phyloP scores from a whole-genome alignment of 306 rosid genomes.

The Spatholobus suberectus region DNA sequence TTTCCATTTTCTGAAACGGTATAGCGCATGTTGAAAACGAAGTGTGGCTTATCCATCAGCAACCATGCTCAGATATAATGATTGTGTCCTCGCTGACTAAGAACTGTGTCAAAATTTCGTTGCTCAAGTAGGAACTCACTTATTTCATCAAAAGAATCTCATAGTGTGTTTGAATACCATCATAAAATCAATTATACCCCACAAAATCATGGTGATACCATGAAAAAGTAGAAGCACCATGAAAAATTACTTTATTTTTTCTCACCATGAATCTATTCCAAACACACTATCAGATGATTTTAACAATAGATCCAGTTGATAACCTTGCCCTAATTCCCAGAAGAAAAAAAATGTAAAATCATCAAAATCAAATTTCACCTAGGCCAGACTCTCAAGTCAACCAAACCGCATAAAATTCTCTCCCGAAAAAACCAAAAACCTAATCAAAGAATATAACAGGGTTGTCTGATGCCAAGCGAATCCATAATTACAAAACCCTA shows the following conservation, averaged over 20 bases:
- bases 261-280: too few relatives aligned
- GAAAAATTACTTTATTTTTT: too few relatives aligned
- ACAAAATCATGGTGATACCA: too few relatives aligned
- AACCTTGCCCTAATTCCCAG: conserved; percentile 37
- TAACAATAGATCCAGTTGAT: conserved; percentile 40
- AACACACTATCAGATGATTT: too few relatives aligned
- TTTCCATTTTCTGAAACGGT: background rate
- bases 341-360: background rate
- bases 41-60: background rate
- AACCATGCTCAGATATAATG: background rate
- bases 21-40: conserved; percentile 3
- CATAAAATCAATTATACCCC: too few relatives aligned
- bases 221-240: too few relatives aligned
- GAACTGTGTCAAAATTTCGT: background rate
- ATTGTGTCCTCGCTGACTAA: background rate
- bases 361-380: background rate
- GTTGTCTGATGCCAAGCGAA: background rate
- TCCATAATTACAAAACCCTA: conserved; percentile 39
- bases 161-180: too few relatives aligned
- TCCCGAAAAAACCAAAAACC: background rate
- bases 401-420: background rate
- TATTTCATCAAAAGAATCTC: conserved; percentile 1
- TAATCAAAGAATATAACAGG: conserved; percentile 4
- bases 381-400: background rate
- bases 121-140: background rate